Conservation (phyloP, 2,329 filamentous ascomycete genomes). For the Scytalidium sp. region DNA sequence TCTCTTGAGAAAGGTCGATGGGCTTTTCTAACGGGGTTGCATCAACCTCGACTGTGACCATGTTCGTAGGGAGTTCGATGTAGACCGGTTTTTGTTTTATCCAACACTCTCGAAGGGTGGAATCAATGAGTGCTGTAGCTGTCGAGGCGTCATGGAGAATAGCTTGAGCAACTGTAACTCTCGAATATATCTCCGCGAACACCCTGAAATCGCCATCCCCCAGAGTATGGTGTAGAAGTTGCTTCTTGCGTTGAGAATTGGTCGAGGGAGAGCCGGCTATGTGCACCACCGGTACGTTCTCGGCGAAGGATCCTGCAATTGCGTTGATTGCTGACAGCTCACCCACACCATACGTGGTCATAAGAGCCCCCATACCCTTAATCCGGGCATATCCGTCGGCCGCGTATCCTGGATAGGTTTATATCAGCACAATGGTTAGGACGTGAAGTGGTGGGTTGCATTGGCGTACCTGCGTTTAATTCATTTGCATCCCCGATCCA, state of each 20-base stretch:
- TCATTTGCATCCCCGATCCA: slow-evolving; percentile 73
- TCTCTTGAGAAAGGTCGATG: slow-evolving; percentile 61
- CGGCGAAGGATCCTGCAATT: slow-evolving; percentile 70
- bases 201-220: slow-evolving; percentile 81
- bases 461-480: slow-evolving; percentile 61
- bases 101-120: slow-evolving; percentile 70
- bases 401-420: slow-evolving; percentile 57
- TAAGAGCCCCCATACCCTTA: slow-evolving; percentile 65
- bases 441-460: background rate
- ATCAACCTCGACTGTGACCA: slow-evolving; percentile 71
- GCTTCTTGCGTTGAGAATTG: slow-evolving; percentile 41
- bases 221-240: slow-evolving; percentile 65
- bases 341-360: slow-evolving; percentile 76
- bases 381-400: slow-evolving; percentile 78
- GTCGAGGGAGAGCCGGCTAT: slow-evolving; percentile 57
- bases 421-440: background rate
- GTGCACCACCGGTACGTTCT: slow-evolving; percentile 66
- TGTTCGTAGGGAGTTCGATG: slow-evolving; percentile 76
- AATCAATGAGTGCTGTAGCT: slow-evolving; percentile 73
- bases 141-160: slow-evolving; percentile 66
- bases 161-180: slow-evolving; percentile 67
- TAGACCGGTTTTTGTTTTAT: slow-evolving; percentile 74
- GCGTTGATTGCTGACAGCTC: slow-evolving; percentile 73
- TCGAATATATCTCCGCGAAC: slow-evolving; percentile 71
- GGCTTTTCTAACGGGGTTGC: slow-evolving; percentile 64